These are phyloP conservation scores for Periglandula ipomoeae DNA, from an alignment of 2,329 filamentous ascomycete genomes.

Conservation along the genomic window DNA sequence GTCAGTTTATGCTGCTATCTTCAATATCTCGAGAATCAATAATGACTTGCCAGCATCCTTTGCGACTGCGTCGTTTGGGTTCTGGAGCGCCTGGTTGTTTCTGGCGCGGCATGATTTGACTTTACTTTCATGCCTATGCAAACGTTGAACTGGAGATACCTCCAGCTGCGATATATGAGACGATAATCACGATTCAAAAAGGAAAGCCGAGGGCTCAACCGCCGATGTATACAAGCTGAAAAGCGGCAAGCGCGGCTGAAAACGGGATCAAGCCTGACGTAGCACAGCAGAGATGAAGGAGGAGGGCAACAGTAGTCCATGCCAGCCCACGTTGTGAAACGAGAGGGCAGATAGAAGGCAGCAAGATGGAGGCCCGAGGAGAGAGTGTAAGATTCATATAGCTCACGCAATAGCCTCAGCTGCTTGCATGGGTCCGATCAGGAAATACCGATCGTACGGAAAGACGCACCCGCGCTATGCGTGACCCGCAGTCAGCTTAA, in stretches of 20 bases:
- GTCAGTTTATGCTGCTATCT: not conserved
- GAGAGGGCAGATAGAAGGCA: not conserved
- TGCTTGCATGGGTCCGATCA: not conserved
- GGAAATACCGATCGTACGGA: constrained; percentile 4
- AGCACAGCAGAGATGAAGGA: not conserved
- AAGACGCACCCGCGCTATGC: constrained; percentile 1
- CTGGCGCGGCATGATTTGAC: constrained; percentile 29
- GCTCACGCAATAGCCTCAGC: constrained; percentile 5
- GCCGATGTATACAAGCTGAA: not conserved
- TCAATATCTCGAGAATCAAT: not conserved
- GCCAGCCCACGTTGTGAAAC: not conserved
- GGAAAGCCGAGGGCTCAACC: not conserved
- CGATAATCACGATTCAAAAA: not conserved
- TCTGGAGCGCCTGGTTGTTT: constrained; percentile 33
- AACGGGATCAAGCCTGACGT: not conserved
- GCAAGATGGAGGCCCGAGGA: not conserved
- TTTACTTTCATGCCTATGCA: not conserved
- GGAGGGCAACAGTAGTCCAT: not conserved
- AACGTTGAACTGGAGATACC: too few species aligned
- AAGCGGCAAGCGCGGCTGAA: not conserved
- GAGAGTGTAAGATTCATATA: constrained; percentile 3
- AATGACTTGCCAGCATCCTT: constrained; percentile 33
- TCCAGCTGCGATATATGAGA: not conserved
- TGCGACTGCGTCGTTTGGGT: constrained; percentile 35
- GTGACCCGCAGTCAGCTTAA: constrained; percentile 4